Evolutionary conservation across 2,329 filamentous ascomycete species (phyloP), one percentile per base, ranked within the genome.

Genomic region (Aspergillus candidus): DNA sequence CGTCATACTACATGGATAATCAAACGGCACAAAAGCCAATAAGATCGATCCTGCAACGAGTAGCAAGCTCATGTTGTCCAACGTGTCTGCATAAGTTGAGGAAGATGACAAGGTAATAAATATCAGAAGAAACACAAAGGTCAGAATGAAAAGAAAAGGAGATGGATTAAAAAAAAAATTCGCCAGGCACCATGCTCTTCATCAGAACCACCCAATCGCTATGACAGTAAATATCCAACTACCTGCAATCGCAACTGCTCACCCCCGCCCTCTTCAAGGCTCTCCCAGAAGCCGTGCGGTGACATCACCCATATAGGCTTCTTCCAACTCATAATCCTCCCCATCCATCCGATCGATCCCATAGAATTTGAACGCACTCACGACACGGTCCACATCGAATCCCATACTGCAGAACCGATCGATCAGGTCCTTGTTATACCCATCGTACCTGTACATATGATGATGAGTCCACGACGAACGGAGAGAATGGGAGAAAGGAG

Each of bases 391-490:
- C 2, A 94, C 78, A 44, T 88, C 83, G 57, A 97, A 97, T 10
- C 91, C 91, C 91, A 97, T 97, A 56, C 74, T 79, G 12, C 86
- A 81, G 56, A 97, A 97, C 4, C 84, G 79, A 58, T 93, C 82
- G 52, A 97, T 80, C 33, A 96, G 75, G 29, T 84, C 78, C 59
- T 83, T 85, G 68, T 89, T 90, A 68, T 94, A 97, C 2, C 93
- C 91, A 52, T 84, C 79, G 61, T 94, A 96, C 50, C 86, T 91
- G 54, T 49, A 45, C 8, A 15, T 13, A 32, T 15, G 2, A 27
- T 27, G 22, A 47, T 69, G 58, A 72, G 64, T 55, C 41, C 51
- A 50, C 11, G 38, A 32, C 12, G 14, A 4, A 15, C 11, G n/a
- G 5, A 4, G 32, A 29, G 4, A n/a, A 35, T 4, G 11, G 14